Base-by-base conservation (phyloP, 495 filamentous ascomycete species). In the Aspergillus biplanus region DNA sequence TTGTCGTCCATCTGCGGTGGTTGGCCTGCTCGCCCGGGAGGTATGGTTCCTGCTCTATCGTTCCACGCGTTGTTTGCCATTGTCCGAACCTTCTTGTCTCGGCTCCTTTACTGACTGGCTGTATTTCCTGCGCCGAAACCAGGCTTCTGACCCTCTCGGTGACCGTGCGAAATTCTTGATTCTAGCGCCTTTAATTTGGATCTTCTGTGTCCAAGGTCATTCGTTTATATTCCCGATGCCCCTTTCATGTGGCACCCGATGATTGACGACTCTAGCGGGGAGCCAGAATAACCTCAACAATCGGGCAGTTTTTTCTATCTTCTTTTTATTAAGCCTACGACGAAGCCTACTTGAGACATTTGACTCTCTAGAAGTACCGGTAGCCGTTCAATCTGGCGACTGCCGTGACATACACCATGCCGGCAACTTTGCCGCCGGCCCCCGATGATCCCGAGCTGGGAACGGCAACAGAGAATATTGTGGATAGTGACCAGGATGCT, bases 401-500 rank as follows among this genome's bases (percentile, higher is more conserved):
- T 67, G 73, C 73, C 58, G 71, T 75, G 52, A 74, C 78, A 44
- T 72, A 70, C 65, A 79, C 69, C 54, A 82, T 83, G 81, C 78
- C 80, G 74, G 80, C 80, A 71, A 78, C 72, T 52, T 74, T 77
- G 76, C 75, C 76, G 72, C 73, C 77, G 68, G 71, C 71, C 64
- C 66, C 78, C 66, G 73, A 81, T 58, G 73, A 76, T 62, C 70
- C 72, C 55, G 70, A 75, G 63, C 68, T 73, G 60, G 71, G 72
- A 65, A 67, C 73, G 48, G 69, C 69, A 18, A 66, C 69, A 55
- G 77, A 63, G 18, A 49, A 78, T 50, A 63, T 72, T 66, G 69
- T 73, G 33, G 82, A 80, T 64, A 82, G 77, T 66, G 83, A 86
- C 56, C 72, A 78, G 63, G 85, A 86, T 64, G 83, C 81, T 15